Evolutionary conservation across 1,139 yeast genomes (phyloP), one percentile per base, ranked within the genome.

Genomic region (Scheffersomyces parashehatae): DNA sequence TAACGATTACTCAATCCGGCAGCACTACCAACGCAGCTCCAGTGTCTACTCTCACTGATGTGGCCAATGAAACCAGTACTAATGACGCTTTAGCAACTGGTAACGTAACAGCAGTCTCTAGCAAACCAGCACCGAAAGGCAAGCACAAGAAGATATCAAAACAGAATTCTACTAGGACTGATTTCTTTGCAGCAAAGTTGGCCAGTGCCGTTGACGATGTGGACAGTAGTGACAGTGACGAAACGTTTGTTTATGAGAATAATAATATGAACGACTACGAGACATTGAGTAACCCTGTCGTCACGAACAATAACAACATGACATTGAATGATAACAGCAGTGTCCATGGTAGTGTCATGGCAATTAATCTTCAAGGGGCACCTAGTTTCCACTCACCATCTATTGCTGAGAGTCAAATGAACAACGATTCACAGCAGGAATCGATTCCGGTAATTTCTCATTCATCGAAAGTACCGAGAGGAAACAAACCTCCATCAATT

Each of bases 131-230:
- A 36, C 24, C 24, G n/a, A 48, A 41, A 41, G 45, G 48, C 20
- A 52, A 50, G 37, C 49, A 48, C 12, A 45, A 50, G 36, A 45
- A 46, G n/a, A 47, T 52, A 11, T 46, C 56, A 14, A 53, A 53
- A 20, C 57, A 57, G 37, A 54, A 52, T 51, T 77, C 67, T 35
- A 73, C 96, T 4, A 80, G 90, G 59, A 93, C 97, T 0, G 98
- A 91, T 58, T 83, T 88, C 46, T 91, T 91, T 66, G 98, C 98
- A 10, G 97, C 98, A 0, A 86, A 86, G 55, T 71, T 91, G 49
- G 97, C 97, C 6, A 85, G 90, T 50, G 98, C 98, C 0, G 96
- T 91, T 7, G 96, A 88, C 54, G 97, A 89, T 55, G 89, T 81
- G 24, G 90, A 87, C 47, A 81, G 86, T 37, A 84, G 91, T 35